phyloP scores from a whole-genome alignment of 179 eudicot species.

The Heliamphora pulchella region DNA sequence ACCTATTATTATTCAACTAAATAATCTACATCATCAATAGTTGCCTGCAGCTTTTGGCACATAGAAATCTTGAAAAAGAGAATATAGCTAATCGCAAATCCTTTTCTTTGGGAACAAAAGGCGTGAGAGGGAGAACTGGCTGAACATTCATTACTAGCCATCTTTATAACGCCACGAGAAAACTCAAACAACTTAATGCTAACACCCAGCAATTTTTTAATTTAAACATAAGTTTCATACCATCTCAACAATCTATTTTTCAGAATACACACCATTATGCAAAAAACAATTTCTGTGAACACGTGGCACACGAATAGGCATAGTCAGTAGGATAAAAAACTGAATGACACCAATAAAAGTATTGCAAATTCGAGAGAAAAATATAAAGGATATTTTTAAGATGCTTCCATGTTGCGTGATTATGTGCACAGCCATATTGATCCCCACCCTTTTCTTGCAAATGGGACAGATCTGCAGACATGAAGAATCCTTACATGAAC shows the following conservation, averaged over 20 bases:
- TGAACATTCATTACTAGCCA: not conserved
- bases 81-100: not conserved
- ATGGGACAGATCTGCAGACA: constrained; percentile 50
- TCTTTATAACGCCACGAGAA: constrained; percentile 1
- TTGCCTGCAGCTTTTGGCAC: not conserved
- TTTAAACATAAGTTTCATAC: not conserved
- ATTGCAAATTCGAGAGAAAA: not conserved
- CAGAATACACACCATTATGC: not conserved
- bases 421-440: constrained; percentile 45
- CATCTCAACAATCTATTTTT: not conserved
- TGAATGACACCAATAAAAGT: not conserved
- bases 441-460: constrained; percentile 38
- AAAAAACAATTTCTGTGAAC: constrained; percentile 6
- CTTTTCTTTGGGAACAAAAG: not conserved
- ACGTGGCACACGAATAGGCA: not conserved
- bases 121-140: not conserved
- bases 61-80: not conserved
- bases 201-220: not conserved
- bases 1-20: not conserved
- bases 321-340: not conserved
- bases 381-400: constrained; percentile 49
- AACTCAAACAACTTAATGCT: not conserved
- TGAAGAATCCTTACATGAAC: not conserved
- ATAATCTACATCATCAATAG: not conserved
- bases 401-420: constrained; percentile 43